Conservation (phyloP, 192 early-diverging fungal species). For the Dimargaris xerosporica region DNA sequence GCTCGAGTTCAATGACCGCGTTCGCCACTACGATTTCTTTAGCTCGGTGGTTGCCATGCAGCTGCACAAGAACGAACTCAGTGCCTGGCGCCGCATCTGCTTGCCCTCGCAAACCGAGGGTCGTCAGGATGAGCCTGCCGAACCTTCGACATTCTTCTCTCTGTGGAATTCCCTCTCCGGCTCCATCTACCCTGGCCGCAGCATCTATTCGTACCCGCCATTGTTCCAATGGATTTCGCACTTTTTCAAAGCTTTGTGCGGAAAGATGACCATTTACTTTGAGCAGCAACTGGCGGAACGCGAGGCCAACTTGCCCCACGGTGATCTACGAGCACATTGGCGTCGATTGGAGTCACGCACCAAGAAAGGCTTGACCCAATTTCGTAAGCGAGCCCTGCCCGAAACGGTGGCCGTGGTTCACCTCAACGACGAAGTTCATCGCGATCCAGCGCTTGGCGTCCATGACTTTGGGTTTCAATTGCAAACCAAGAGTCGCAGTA, state of each 20-base stretch:
- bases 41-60: background rate
- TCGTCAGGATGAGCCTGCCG: background rate
- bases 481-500: background rate
- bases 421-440: background rate
- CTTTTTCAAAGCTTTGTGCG: conserved; percentile 5
- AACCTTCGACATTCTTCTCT: background rate
- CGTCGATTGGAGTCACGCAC: background rate
- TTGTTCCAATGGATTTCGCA: background rate
- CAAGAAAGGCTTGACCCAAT: background rate
- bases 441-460: background rate
- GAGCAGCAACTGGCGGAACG: background rate
- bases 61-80: background rate
- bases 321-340: background rate
- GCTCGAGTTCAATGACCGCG: background rate
- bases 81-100: background rate
- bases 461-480: conserved; percentile 9
- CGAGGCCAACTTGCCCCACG: background rate
- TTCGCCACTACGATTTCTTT: conserved; percentile 9
- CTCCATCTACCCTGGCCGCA: conserved; percentile 11
- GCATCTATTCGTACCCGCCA: background rate
- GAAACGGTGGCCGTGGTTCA: background rate
- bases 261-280: conserved; percentile 6
- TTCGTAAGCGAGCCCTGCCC: background rate
- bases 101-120: background rate
- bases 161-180: conserved; percentile 9